Evolutionary conservation across 768 basidiomycete species (phyloP), one percentile per base, ranked within the genome.

Genomic region (Paxillus involutus): DNA sequence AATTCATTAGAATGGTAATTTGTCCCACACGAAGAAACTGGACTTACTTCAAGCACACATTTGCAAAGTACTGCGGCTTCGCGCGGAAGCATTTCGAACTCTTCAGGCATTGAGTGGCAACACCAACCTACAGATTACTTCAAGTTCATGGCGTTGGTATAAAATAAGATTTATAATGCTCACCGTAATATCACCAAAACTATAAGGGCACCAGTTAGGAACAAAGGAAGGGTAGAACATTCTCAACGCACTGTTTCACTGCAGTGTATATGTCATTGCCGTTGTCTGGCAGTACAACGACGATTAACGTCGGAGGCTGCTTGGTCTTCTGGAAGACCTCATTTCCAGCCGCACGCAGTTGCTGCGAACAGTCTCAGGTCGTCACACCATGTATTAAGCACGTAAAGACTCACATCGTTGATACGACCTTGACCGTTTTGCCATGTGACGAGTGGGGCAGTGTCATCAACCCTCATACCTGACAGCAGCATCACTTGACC

Each of bases 71-170:
- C 58, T 92, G 91, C 0, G 80, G 70, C 55, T 84, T 90, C 0
- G 87, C 89, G 4, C 79, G 73, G 58, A 71, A 77, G 62, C 86
- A 88, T 61, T 91, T 90, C 5, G 65, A 70, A 16, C 77, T 76
- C 66, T 88, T 89, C 61, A 92, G 60, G 64, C 90, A 92, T 57
- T 92, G 90, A 0, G 90, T 92, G 0, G 89, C 83, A 8, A 91
- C 83, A 24, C 91, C 91, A 60, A 79, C 76, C 83, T 87, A 62
- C 32, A 14, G 17, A 51, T 24, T 26, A 44, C 50, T 52, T 43
- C 30, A 52, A 44, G 32, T 41, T 51, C 42, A 52, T 21, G 12
- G 30, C 14, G 26, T 37, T 16, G 26, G 49, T n/a, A 3, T 37
- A 19, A 17, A 36, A 36, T 10, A 32, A 9, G 14, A 36, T 19